Base-by-base conservation (phyloP, 2,329 filamentous ascomycete genomes). In the Colletotrichum australisinense region DNA sequence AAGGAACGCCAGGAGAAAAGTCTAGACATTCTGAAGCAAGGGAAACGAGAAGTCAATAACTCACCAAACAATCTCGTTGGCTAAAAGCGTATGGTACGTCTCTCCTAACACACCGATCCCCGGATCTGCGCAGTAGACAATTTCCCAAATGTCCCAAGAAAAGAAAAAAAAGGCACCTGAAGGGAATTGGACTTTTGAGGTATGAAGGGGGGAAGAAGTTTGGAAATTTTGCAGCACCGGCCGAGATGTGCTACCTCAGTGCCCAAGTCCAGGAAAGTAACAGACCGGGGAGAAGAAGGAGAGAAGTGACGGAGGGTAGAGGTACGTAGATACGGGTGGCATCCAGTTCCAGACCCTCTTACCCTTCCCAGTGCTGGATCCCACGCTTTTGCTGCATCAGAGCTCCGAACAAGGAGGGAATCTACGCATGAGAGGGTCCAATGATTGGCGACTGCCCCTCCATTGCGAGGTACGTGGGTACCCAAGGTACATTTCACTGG, bases 31-130 rank as follows among this genome's bases (percentile, higher is more conserved):
- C 26, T 58, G 66, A 69, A 59, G 70, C 59, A 64, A 63, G 60
- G 60, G 71, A 30, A 28, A 14, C 16, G 16, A 42, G 14, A 42
- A 42, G 38, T 42, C 38, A 49, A n/a, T 16, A 53, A 65, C 71
- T 71, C 46, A 73, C 71, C 49, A 62, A 49, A 52, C 71, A 73
- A 46, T 73, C 71, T 73, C 49, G 49, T 30, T 8, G 42, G 59
- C 30, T 42, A 5, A 30, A 35, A 63, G n/a, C 14, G 63, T 30
- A 57, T 38, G 56, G n/a, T 35, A 14, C 57, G 49, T 72, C 26
- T 62, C 69, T 73, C 53, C 66, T 73, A 35, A 46, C 67, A 73
- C 46, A 73, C 46, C 67, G 60, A 19, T 60, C 67, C 67, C 59
- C 30, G 62, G 42, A 49, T 69, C 66, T 64, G 42, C 53, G 62